Evolutionary conservation across 176 grass and related monocot species (phyloP).

Genomic region (Cenchrus fungigraminus): DNA sequence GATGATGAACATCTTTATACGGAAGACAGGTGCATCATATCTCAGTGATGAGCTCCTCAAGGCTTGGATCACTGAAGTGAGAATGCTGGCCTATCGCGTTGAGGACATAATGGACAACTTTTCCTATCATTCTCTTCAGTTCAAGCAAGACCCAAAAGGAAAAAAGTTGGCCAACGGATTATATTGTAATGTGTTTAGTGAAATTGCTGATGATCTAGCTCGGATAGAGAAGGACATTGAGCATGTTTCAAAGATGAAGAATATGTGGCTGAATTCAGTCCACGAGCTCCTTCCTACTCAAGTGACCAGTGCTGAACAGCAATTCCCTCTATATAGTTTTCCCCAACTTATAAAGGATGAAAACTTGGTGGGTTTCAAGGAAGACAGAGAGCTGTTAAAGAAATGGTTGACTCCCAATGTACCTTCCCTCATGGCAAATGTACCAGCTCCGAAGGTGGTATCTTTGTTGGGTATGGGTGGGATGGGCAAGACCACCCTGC

Average conservation of each 20-base stretch:
- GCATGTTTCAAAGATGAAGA: constrained; percentile 32
- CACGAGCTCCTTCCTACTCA: constrained; percentile 23
- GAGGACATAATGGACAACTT: constrained; percentile 38
- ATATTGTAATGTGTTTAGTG: background rate
- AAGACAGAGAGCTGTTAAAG: background rate
- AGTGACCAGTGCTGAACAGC: background rate
- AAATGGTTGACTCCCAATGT: background rate
- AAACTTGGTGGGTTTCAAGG: constrained; percentile 6
- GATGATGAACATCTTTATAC: constrained; percentile 42
- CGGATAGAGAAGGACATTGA: constrained; percentile 29
- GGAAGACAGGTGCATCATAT: constrained; percentile 23
- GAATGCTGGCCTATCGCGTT: constrained; percentile 29
- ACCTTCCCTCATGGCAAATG: background rate
- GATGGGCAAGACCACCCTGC: constrained; percentile 41
- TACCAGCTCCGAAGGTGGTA: constrained; percentile 5
- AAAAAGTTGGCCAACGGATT: background rate
- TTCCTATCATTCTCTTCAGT: constrained; percentile 27
- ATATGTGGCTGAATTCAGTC: constrained; percentile 14
- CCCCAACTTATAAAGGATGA: constrained; percentile 29
- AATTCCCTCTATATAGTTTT: constrained; percentile 8
- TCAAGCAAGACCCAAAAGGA: background rate
- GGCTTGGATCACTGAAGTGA: constrained; percentile 35
- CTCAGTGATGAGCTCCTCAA: constrained; percentile 39
- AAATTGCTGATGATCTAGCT: constrained; percentile 3
- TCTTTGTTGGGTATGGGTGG: constrained; percentile 45